phyloP scores from a whole-genome alignment of 2,329 filamentous ascomycete species.

The Alternaria conjuncta region DNA sequence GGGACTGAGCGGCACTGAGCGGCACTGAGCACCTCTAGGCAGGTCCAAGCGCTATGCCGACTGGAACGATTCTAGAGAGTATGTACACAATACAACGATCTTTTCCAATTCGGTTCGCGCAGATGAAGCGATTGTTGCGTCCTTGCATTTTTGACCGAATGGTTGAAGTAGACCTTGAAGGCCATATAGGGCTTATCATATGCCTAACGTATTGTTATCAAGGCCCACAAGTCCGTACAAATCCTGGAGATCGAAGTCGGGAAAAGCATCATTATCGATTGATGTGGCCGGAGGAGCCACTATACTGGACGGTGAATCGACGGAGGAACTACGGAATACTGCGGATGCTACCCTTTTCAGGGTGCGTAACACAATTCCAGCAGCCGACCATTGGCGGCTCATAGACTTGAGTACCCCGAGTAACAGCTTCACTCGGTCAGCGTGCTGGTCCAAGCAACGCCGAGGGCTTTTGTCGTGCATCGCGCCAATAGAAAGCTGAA shows the following conservation, averaged over 20 bases:
- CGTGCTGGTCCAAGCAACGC: conserved; percentile 23
- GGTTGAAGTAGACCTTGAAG: background rate
- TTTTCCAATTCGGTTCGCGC: background rate
- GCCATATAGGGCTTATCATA: background rate
- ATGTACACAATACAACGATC: background rate
- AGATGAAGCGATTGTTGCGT: background rate
- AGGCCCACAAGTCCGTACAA: conserved; percentile 18
- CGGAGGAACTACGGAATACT: conserved; percentile 12
- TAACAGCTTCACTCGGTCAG: conserved; percentile 21
- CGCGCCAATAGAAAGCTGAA: conserved; percentile 69
- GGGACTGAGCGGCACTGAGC: no score
- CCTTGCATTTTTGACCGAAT: background rate
- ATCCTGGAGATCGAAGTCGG: conserved; percentile 14
- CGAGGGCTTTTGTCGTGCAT: conserved; percentile 9
- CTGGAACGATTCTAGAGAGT: rapidly evolving
- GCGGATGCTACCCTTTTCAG: conserved; percentile 19
- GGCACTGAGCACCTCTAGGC: background rate
- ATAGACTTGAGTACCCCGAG: conserved; percentile 22
- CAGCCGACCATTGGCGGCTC: conserved; percentile 17
- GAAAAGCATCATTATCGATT: conserved; percentile 1
- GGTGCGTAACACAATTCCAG: conserved; percentile 13
- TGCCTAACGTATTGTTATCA: conserved; percentile 2
- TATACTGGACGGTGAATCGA: background rate
- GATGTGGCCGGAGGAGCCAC: background rate
- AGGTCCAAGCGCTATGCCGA: background rate